Evolutionary conservation across 331 rosid species (phyloP), one percentile per base, ranked within the genome.

Genomic region (Malus hybrid): DNA sequence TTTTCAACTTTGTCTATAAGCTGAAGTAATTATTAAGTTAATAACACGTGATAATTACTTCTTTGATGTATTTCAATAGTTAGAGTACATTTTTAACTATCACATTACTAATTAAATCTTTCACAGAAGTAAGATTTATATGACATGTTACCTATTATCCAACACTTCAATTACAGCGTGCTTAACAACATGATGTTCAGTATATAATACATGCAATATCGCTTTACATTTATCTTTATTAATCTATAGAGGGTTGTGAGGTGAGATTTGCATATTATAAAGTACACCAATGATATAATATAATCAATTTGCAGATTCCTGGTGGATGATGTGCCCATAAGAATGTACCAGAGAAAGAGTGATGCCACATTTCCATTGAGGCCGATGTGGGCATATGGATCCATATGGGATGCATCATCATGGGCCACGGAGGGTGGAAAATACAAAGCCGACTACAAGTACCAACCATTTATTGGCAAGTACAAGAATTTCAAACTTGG

Each of bases 371-470:
- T 85, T 71, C 99, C 97, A 20, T 22, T 72, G 53, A 83, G 99
- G 62, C 87, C 96, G 71, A 86, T 95, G 99, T 85, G 87, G 85
- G 83, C 80, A 57, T 95, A 90, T 68, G 99, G 98, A 32, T 90
- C 98, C 18, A 90, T 92, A 75, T 92, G 99, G 99, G 99, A 92
- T 79, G 99, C 99, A 34, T 95, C 97, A 19, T 29, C 86, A 4
- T 95, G 99, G 99, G 98, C 99, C 4, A 92, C 97, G 14, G 97
- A 95, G 74, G 79, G 80, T 60, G 99, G 97, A 56, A 92, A 89
- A 83, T 90, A 92, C 93, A 92, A 86, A 71, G 97, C 91, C 32
- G 86, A 87, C 72, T 94, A 88, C 72, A 72, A 53, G 6, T 90
- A 86, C 85, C 93, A 95, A 71, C 99, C 99, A 28, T 95, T 95